Evolutionary conservation across 345 rosid species (phyloP), one percentile per base, ranked within the genome.

Genomic region (Viola odorata): DNA sequence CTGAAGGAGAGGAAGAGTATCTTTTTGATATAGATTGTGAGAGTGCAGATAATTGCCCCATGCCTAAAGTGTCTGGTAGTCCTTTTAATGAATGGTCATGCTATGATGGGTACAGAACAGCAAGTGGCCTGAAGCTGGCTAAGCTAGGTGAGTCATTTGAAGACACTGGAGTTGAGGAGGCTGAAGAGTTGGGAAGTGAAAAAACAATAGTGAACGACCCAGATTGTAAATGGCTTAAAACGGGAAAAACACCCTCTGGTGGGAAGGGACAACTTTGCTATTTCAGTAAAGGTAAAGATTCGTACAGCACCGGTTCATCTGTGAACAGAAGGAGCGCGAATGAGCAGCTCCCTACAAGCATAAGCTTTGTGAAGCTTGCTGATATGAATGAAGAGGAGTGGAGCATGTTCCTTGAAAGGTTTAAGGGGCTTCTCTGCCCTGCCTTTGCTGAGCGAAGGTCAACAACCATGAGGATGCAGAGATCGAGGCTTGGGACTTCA

Each of bases 401-500:
- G 99, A 54, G 15, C 9, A 45, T 78, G 69, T 94, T 95, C 73
- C 52, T 86, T 62, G 97, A 88, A 48, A 91, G 75, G 78, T 88
- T 88, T 60, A 85, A 77, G 63, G 95, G 79, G 58, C 71, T 88
- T 62, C 84, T 95, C 54, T 41, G 55, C 42, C 91, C 89, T 6
- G 97, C 91, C 53, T 91, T 91, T 37, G 84, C 69, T 0, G 79
- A 77, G 50, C 85, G 96, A 37, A 88, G 86, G 75, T 82, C 86
- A 0, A 77, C 79, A 37, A 79, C 86, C 16, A 7, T 73, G 60
- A 89, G 91, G 84, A 88, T 79, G 74, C 97, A 86, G 91, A 83
- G 78, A 49, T 91, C 62, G 87, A 88, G 97, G 88, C 95, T 95
- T 4, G 97, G 99, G 40, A 91, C 96, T 54, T 95, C 97, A 4